Conservation (phyloP, 2,329 filamentous ascomycete species). For the Anthostomella pinea region DNA sequence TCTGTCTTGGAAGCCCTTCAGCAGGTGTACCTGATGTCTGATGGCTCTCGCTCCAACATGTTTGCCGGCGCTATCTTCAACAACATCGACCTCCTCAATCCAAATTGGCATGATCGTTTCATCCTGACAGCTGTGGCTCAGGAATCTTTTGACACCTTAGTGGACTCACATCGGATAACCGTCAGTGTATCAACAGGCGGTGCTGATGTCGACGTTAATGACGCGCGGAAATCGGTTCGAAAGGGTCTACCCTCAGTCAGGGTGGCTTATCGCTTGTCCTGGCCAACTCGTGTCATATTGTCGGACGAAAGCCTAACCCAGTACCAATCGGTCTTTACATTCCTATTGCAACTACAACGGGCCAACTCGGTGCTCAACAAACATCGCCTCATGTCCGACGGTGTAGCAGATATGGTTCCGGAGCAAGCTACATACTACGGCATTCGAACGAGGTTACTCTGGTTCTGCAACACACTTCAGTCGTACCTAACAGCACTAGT, state of each 20-base stretch:
- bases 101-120: slow-evolving; percentile 76
- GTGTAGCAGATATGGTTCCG: slow-evolving; percentile 35
- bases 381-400: slow-evolving; percentile 43
- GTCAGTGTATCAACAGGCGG: slow-evolving; percentile 48
- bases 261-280: slow-evolving; percentile 65
- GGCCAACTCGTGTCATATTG: slow-evolving; percentile 70
- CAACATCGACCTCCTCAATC: slow-evolving; percentile 61
- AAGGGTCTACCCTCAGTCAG: slow-evolving; percentile 60
- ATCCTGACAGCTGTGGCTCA: slow-evolving; percentile 75
- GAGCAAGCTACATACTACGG: slow-evolving; percentile 52
- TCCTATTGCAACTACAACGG: slow-evolving; percentile 75
- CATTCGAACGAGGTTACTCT: slow-evolving; percentile 67
- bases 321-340: slow-evolving; percentile 71
- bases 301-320: slow-evolving; percentile 58
- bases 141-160: slow-evolving; percentile 59
- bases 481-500: slow-evolving; percentile 75
- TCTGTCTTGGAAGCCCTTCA: slow-evolving; percentile 65
- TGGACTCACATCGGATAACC: slow-evolving; percentile 62
- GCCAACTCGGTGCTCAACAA: slow-evolving; percentile 65
- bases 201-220: slow-evolving; percentile 41
- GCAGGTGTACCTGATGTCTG: slow-evolving; percentile 71
- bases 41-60: slow-evolving; percentile 64
- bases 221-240: slow-evolving; percentile 56
- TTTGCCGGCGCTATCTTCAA: slow-evolving; percentile 72
- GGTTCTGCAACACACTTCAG: slow-evolving; percentile 74